Evolutionary conservation across 192 early-diverging fungal species (phyloP).

Genomic region (Paraglomus brasilianum): DNA sequence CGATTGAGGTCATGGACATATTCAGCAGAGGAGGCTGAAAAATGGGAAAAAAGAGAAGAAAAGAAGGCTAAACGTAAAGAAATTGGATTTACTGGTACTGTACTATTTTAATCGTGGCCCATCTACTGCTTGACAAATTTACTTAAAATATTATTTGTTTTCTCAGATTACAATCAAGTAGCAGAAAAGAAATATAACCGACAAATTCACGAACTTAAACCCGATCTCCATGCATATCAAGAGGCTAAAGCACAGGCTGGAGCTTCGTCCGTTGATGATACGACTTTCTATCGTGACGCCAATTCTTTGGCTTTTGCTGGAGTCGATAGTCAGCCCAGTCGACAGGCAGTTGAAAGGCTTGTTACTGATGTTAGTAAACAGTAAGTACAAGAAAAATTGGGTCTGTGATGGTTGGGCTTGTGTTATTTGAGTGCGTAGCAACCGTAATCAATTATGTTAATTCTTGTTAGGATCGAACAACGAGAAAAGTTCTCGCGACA

Average conservation of each 20-base stretch:
- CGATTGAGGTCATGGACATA: slow-evolving; percentile 80
- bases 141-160: background rate
- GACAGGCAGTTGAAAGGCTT: slow-evolving; percentile 66
- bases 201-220: slow-evolving; percentile 77
- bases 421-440: background rate
- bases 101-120: background rate
- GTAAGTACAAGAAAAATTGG: slow-evolving; percentile 41
- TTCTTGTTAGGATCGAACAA: slow-evolving; percentile 51
- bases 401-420: background rate
- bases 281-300: slow-evolving; percentile 61
- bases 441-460: background rate
- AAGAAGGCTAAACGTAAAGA: slow-evolving; percentile 65
- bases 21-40: slow-evolving; percentile 81
- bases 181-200: slow-evolving; percentile 88
- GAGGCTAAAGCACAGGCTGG: slow-evolving; percentile 56
- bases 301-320: slow-evolving; percentile 67
- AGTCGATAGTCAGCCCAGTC: slow-evolving; percentile 56
- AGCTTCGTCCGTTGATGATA: slow-evolving; percentile 32
- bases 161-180: slow-evolving; percentile 74
- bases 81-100: slow-evolving; percentile 76
- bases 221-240: slow-evolving; percentile 73
- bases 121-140: background rate
- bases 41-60: slow-evolving; percentile 79
- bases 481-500: slow-evolving; percentile 65
- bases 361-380: slow-evolving; percentile 75